phyloP scores from a whole-genome alignment of 2,329 filamentous ascomycete genomes.

The Achaetomium macrosporum region DNA sequence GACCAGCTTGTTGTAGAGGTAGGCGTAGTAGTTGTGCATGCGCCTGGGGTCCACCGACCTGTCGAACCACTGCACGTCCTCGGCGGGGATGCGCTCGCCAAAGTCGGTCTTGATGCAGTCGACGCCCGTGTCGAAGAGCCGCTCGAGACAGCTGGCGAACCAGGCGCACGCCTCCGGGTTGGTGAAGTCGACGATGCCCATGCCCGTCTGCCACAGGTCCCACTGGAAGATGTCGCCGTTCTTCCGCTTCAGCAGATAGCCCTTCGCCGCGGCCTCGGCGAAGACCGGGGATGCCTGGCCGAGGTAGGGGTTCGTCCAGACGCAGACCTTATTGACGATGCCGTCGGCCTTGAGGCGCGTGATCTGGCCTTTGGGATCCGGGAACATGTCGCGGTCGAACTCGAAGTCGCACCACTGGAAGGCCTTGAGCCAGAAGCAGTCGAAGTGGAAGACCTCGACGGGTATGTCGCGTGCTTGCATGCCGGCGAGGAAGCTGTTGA shows the following conservation, averaged over 20 bases:
- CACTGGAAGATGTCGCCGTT: conserved; percentile 69
- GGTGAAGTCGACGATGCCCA: conserved; percentile 69
- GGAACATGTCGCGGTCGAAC: conserved; percentile 63
- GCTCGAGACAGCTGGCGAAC: conserved; percentile 57
- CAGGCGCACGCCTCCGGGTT: conserved; percentile 62
- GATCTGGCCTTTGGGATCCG: conserved; percentile 61
- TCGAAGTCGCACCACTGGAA: conserved; percentile 72
- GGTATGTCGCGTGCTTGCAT: conserved; percentile 61
- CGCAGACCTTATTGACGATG: conserved; percentile 59
- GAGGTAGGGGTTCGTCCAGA: conserved; percentile 73
- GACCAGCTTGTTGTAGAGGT: conserved; percentile 64
- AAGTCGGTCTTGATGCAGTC: conserved; percentile 73
- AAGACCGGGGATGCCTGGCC: conserved; percentile 64
- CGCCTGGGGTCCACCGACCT: conserved; percentile 50
- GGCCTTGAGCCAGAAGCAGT: conserved; percentile 72
- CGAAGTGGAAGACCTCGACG: conserved; percentile 68
- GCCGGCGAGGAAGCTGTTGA: conserved; percentile 61
- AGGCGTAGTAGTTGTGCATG: conserved; percentile 77
- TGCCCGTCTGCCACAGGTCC: conserved; percentile 72
- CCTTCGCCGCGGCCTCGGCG: conserved; percentile 55
- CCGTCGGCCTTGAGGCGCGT: conserved; percentile 56
- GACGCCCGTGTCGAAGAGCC: conserved; percentile 62
- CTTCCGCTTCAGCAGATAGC: conserved; percentile 63
- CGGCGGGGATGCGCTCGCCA: conserved; percentile 63
- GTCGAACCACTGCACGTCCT: conserved; percentile 61